Evolutionary conservation across 78 protist genomes (phyloP), one percentile per base, ranked within the genome.

Genomic region (Chrysochromulina parva): DNA sequence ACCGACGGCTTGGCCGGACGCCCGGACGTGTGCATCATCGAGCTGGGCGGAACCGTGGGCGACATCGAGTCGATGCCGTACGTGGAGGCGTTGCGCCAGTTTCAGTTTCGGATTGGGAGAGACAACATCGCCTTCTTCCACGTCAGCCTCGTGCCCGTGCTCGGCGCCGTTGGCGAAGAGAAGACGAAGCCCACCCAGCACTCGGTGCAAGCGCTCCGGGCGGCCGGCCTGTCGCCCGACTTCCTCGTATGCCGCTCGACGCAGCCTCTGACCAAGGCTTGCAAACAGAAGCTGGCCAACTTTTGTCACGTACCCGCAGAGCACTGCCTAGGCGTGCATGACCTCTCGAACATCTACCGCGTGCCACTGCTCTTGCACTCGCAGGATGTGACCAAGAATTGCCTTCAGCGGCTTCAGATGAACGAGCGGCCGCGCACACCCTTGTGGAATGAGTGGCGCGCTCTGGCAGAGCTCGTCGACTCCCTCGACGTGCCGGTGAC

Each of bases 161-260:
- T 97, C 26, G 96, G 97, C 16, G 91, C 92, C 26, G 95, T 78
- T 16, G 98, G 99, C 66, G 99, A 98, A 94, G 97, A 93, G 81
- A 98, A 98, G 97, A 97, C 99, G 24, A 98, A 98, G 96, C 99
- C 99, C 66, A 97, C 99, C 0, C 99, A 98, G 92, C 98, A 96
- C 94, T 71, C 93, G 9, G 96, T 96, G 22, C 93, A 96, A 53
- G 96, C 92, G 85, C 90, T 98, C 69, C 93, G 99, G 16, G 94
- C 97, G 16, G 86, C 95, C 10, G 99, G 99, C 50, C 81, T 98
- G 66, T 53, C 87, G 11, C 99, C 99, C 67, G 98, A 98, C 85
- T 28, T 98, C 38, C 92, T 98, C 88, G 93, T 96, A 80, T 97
- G 98, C 88, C 97, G 99, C 54, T 82, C 62, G 38, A 62, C 48